Evolutionary conservation across 129 eudicot genomes (phyloP).

Genomic region (Ambrosia artemisiifolia): DNA sequence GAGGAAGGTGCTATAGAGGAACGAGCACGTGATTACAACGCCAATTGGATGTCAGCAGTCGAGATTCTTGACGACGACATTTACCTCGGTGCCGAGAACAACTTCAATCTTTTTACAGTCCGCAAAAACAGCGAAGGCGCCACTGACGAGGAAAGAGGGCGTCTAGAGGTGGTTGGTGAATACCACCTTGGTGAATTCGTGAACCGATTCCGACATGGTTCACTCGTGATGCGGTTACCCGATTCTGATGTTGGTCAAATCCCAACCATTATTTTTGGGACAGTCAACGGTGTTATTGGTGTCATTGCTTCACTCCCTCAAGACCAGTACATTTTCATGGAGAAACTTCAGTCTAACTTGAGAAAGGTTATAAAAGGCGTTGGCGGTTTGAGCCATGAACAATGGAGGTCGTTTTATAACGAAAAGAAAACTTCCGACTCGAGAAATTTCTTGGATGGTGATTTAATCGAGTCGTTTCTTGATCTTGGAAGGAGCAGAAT

Average conservation of each 20-base stretch:
- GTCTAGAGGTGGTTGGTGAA: constrained; percentile 89
- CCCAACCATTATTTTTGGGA: constrained; percentile 79
- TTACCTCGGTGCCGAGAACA: constrained; percentile 89
- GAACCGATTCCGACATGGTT: constrained; percentile 82
- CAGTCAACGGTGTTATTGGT: constrained; percentile 86
- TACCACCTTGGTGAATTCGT: constrained; percentile 93
- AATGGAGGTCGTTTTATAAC: constrained; percentile 87
- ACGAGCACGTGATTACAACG: constrained; percentile 96
- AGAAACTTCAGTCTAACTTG: constrained; percentile 70
- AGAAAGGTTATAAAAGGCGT: constrained; percentile 86
- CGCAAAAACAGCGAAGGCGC: constrained; percentile 96
- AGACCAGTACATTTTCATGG: constrained; percentile 75
- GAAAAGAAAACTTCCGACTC: constrained; percentile 88
- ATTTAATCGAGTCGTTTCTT: constrained; percentile 81
- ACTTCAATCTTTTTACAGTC: constrained; percentile 84
- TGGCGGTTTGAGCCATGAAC: constrained; percentile 96
- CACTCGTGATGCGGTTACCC: constrained; percentile 89
- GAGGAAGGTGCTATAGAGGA: constrained; percentile 99
- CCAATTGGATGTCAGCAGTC: constrained; percentile 97
- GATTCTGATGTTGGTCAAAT: constrained; percentile 90
- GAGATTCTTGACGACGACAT: constrained; percentile 88
- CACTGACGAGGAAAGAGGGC: constrained; percentile 93
- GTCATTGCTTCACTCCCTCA: constrained; percentile 88
- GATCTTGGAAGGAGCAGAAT: constrained; percentile 76
- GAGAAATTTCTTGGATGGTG: constrained; percentile 83